Evolutionary conservation across 345 rosid genomes (phyloP), one percentile per base, ranked within the genome.

Genomic region (Brassica nigra): DNA sequence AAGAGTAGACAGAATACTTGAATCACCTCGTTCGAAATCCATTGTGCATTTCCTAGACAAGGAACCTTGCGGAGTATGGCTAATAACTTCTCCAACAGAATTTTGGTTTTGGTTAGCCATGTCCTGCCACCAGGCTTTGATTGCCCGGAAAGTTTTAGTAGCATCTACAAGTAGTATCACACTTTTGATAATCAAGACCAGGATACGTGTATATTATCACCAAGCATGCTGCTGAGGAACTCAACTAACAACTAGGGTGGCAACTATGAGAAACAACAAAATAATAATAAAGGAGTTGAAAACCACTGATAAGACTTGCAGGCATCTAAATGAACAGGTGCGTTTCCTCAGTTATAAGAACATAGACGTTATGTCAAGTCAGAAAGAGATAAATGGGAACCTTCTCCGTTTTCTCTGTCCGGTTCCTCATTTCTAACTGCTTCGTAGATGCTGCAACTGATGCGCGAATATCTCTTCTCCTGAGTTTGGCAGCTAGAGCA

Each of bases 121-220:
- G 63, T 87, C 89, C 84, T 78, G 95, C 99, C 99, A 95, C 98
- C 99, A 92, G 72, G 95, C 88, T 81, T 87, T 92, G 70, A 95
- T 88, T 39, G 92, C 92, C 79, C 83, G 89, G 83, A 92, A 95
- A 76, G 77, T 92, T 73, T 79, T 89, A 4, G 86, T 84, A 77
- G 92, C 90, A 83, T 89, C 99, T 89, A 87, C 80, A 83, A 66
- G 57, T 66, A 62, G 66, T 64, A 74, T 68, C 36, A 49, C 14
- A 62, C 14, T 34, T 72, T 57, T 55, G 62, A 83, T 30, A 62
- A 23, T 79, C 59, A 74, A 37, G 23, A 68, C 29, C 71, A 16
- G 58, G 1, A 67, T 79, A 15, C 15, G n/a, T 58, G 62, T 52
- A 49, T 62, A 20, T 36, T 27, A 62, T 55, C 52, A 63, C 44